Conservation (phyloP, 768 basidiomycete species). For the Mycena amicta region DNA sequence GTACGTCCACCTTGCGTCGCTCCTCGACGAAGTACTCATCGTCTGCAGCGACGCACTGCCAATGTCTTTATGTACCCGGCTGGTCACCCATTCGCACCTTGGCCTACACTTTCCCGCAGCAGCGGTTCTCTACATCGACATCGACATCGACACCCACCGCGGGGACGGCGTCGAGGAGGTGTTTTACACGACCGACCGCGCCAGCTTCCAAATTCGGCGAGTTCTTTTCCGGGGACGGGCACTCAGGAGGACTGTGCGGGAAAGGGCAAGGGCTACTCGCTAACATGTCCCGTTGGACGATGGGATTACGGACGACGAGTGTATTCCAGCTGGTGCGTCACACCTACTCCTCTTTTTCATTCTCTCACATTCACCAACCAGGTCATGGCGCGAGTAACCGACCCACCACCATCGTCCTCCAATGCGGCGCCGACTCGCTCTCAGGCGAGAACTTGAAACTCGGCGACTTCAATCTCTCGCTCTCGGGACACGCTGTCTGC, state of each 20-base stretch:
- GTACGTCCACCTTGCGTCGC: no score
- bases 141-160: conserved; percentile 98
- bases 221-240: conserved; percentile 87
- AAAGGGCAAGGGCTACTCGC: conserved; percentile 82
- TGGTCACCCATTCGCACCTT: no score
- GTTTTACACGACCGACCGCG: conserved; percentile 94
- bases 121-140: conserved; percentile 96
- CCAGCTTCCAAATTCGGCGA: conserved; percentile 95
- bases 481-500: conserved; percentile 93
- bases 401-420: conserved; percentile 86
- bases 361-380: no score
- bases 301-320: conserved; percentile 86
- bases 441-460: conserved; percentile 96
- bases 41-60: no score
- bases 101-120: no score
- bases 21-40: no score
- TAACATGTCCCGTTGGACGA: conserved; percentile 95
- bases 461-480: conserved; percentile 93
- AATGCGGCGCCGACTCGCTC: conserved; percentile 96
- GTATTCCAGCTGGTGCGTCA: conserved; percentile 97
- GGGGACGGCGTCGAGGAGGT: conserved; percentile 99
- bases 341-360: no score
- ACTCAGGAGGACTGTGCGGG: conserved; percentile 84
- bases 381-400: conserved; percentile 80
- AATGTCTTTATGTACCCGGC: no score